These are phyloP conservation scores for Pleurotus platypus DNA, from an alignment of 768 basidiomycete species.

Conservation along the genomic window DNA sequence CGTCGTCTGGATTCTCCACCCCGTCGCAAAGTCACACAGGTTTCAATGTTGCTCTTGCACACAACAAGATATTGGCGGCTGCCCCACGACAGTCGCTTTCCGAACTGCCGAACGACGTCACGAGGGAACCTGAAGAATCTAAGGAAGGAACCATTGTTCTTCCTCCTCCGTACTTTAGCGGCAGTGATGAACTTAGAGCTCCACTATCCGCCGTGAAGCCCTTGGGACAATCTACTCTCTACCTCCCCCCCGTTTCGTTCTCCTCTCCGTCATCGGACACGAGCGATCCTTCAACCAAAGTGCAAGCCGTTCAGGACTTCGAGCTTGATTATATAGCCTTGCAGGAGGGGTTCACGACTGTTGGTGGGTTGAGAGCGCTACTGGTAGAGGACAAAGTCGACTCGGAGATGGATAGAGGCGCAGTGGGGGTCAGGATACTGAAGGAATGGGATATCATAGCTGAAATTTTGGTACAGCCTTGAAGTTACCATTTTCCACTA, in stretches of 20 bases:
- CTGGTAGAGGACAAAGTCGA: slow-evolving; percentile 52
- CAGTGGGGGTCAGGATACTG: slow-evolving; percentile 36
- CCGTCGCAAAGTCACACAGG: slow-evolving; percentile 41
- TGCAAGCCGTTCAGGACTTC: slow-evolving; percentile 49
- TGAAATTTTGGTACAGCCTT: slow-evolving; percentile 58
- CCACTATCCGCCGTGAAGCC: slow-evolving; percentile 33
- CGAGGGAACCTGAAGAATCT: slow-evolving; percentile 11
- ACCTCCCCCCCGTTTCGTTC: slow-evolving; percentile 41
- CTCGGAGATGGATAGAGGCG: slow-evolving; percentile 17
- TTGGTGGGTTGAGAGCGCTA: slow-evolving; percentile 72
- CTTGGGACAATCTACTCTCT: slow-evolving; percentile 49
- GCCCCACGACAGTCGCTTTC: slow-evolving; percentile 30
- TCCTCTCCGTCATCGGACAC: slow-evolving; percentile 10
- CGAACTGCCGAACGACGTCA: slow-evolving; percentile 10
- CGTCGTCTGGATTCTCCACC: slow-evolving; percentile 53
- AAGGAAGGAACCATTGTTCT: slow-evolving; percentile 20
- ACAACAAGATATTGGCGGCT: slow-evolving; percentile 44
- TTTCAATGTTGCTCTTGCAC: slow-evolving; percentile 51
- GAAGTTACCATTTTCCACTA: not conserved
- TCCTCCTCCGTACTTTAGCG: slow-evolving; percentile 46
- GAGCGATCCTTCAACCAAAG: slow-evolving; percentile 23
- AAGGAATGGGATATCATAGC: slow-evolving; percentile 72
- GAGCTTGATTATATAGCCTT: slow-evolving; percentile 60
- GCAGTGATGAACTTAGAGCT: slow-evolving; percentile 29
- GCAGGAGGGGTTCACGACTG: slow-evolving; percentile 52